These are phyloP conservation scores for Vanrija pseudolonga DNA, from an alignment of 1,284 basidiomycete genomes.

Conservation along the genomic window DNA sequence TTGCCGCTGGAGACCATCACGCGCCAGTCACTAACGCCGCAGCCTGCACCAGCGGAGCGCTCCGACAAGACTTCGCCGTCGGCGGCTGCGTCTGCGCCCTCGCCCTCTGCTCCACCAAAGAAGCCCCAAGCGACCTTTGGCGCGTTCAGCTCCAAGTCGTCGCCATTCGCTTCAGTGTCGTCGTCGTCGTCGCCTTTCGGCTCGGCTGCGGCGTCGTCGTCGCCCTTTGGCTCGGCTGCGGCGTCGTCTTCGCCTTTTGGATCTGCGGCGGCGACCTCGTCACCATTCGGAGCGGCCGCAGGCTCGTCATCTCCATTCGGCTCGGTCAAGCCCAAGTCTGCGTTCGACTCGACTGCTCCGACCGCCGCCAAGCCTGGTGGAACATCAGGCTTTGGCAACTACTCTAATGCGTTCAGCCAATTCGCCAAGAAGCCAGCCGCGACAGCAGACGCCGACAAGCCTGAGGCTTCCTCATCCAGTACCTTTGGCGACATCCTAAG, in stretches of 20 bases:
- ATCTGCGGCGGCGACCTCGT: slow-evolving; percentile 29
- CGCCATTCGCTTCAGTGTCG: slow-evolving; percentile 16
- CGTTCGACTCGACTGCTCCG: slow-evolving; percentile 12
- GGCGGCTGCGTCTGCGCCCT: not conserved
- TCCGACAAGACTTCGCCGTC: too few relatives aligned
- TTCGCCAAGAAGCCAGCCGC: slow-evolving; percentile 33
- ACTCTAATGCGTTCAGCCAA: slow-evolving; percentile 29
- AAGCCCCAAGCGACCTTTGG: slow-evolving; percentile 53
- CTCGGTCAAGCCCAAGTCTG: slow-evolving; percentile 8
- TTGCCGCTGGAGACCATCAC: not conserved
- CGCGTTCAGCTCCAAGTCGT: slow-evolving; percentile 52
- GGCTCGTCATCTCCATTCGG: not conserved
- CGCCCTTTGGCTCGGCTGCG: slow-evolving; percentile 33
- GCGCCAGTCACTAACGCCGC: not conserved
- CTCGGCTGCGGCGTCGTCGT: slow-evolving; percentile 45
- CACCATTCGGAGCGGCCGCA: slow-evolving; percentile 22
- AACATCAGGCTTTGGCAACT: slow-evolving; percentile 36
- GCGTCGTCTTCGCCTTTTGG: slow-evolving; percentile 14
- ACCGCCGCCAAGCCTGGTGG: slow-evolving; percentile 11
- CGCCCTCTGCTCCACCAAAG: slow-evolving; percentile 21
- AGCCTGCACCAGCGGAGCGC: slow-evolving; percentile 4
- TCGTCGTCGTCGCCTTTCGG: slow-evolving; percentile 61
- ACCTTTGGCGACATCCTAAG: slow-evolving; percentile 41
- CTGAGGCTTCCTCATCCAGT: slow-evolving; percentile 2
- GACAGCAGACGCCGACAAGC: not conserved